phyloP scores from a whole-genome alignment of 140 eudicot species.

The Cichorium intybus region DNA sequence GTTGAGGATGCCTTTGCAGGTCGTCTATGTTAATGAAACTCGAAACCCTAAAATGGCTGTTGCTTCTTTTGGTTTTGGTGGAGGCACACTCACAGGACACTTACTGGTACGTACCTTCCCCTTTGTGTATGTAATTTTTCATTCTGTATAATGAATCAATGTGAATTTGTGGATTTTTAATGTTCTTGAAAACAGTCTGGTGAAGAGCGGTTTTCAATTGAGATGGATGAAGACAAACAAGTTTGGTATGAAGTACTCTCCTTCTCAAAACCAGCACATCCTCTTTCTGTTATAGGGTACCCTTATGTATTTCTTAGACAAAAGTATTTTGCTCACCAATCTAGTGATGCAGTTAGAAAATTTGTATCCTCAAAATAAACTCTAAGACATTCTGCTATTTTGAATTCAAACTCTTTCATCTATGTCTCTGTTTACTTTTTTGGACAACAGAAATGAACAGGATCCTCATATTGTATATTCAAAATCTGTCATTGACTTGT shows the following conservation, averaged over 20 bases:
- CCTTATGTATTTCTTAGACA: conserved; percentile 81
- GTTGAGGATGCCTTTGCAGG: conserved; percentile 87
- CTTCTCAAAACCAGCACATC: conserved; percentile 79
- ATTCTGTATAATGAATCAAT: background rate
- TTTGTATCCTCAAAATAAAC: conserved; percentile 45
- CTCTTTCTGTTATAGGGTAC: conserved; percentile 67
- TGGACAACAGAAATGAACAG: background rate
- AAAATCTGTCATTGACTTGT: too few relatives aligned
- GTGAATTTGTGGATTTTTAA: too few relatives aligned
- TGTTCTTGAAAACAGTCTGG: conserved; percentile 63
- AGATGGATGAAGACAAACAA: conserved; percentile 75
- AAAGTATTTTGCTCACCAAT: conserved; percentile 72
- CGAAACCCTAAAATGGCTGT: conserved; percentile 30
- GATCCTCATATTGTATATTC: background rate
- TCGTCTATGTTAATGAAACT: conserved; percentile 59
- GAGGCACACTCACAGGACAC: conserved; percentile 88
- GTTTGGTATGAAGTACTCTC: conserved; percentile 96
- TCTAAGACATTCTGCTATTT: background rate
- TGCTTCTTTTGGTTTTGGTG: conserved; percentile 73
- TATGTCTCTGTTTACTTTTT: background rate
- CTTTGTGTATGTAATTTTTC: background rate
- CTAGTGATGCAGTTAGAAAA: conserved; percentile 57
- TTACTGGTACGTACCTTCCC: conserved; percentile 57
- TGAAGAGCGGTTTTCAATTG: conserved; percentile 89
- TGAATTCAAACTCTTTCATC: background rate